Evolutionary conservation across 768 basidiomycete species (phyloP).

Genomic region (Daedaleopsis nitida): DNA sequence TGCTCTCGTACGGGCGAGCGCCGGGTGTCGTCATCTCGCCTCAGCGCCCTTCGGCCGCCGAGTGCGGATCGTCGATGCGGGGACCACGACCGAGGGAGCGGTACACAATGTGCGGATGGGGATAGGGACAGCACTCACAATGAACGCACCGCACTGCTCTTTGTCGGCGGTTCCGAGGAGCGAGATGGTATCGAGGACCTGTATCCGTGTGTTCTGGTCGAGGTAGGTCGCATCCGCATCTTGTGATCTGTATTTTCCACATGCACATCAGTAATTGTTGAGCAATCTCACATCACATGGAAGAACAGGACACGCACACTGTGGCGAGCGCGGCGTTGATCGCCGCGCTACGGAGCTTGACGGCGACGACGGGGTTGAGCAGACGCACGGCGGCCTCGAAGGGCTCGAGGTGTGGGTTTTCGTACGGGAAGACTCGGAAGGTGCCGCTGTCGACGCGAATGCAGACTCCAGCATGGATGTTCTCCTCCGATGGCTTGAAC

Average conservation of each 20-base stretch:
- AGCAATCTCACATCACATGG: neutral
- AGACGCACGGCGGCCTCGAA: slow-evolving; percentile 78
- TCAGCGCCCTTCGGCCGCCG: no score
- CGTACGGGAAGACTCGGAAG: slow-evolving; percentile 85
- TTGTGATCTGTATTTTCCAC: slow-evolving; percentile 44
- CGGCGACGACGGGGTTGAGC: slow-evolving; percentile 85
- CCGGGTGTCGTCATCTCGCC: no score
- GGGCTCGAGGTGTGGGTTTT: slow-evolving; percentile 73
- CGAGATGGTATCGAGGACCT: slow-evolving; percentile 73
- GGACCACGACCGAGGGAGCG: no score
- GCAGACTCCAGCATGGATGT: slow-evolving; percentile 78
- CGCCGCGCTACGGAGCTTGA: slow-evolving; percentile 78
- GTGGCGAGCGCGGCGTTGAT: slow-evolving; percentile 79
- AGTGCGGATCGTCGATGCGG: no score
- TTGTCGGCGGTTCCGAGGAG: slow-evolving; percentile 79
- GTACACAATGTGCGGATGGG: no score
- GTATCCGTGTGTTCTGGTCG: slow-evolving; percentile 82
- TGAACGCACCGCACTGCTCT: slow-evolving; percentile 89
- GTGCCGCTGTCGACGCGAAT: slow-evolving; percentile 67
- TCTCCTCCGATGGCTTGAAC: slow-evolving; percentile 86
- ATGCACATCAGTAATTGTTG: no score
- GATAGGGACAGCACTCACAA: slow-evolving; percentile 50
- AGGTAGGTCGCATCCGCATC: slow-evolving; percentile 67
- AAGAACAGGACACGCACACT: slow-evolving; percentile 47
- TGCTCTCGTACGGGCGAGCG: no score